A percentile compares a stretch with the other conserved stretches of the same genome.
phyloP scores from a whole-genome alignment of 768 basidiomycete species.

The Candolleomyces aberdarensis region DNA sequence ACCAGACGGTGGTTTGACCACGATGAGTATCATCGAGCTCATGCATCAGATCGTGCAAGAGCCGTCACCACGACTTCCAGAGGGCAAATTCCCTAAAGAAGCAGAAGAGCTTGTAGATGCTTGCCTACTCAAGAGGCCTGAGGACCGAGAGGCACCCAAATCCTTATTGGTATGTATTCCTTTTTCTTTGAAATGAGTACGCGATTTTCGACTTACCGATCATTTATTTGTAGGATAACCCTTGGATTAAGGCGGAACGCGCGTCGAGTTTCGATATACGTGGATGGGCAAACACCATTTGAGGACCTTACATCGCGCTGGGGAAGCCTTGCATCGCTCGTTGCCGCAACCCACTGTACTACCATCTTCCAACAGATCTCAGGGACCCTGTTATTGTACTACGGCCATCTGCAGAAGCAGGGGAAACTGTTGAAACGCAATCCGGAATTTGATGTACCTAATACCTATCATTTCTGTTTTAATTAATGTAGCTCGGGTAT shows the following conservation, averaged over 20 bases:
- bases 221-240: conserved; percentile 49
- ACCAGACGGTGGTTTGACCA: conserved; percentile 88
- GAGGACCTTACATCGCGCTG: no score
- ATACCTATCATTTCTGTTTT: no score
- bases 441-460: no score
- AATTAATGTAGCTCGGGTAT: no score
- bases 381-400: no score
- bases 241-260: conserved; percentile 54
- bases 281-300: no score
- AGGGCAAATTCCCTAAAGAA: conserved; percentile 60
- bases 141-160: conserved; percentile 78
- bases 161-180: conserved; percentile 65
- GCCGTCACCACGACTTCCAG: conserved; percentile 82
- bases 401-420: no score
- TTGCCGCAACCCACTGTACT: no score
- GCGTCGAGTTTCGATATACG: no score
- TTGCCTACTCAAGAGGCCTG: conserved; percentile 88
- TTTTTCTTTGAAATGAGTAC: neutral
- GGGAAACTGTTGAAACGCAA: no score
- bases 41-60: conserved; percentile 99
- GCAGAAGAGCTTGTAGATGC: conserved; percentile 87
- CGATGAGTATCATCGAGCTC: conserved; percentile 96
- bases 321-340: no score
- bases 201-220: neutral
- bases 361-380: no score